These are phyloP conservation scores for Penicillium decumbens DNA, from an alignment of 2,329 filamentous ascomycete genomes.

Conservation along the genomic window DNA sequence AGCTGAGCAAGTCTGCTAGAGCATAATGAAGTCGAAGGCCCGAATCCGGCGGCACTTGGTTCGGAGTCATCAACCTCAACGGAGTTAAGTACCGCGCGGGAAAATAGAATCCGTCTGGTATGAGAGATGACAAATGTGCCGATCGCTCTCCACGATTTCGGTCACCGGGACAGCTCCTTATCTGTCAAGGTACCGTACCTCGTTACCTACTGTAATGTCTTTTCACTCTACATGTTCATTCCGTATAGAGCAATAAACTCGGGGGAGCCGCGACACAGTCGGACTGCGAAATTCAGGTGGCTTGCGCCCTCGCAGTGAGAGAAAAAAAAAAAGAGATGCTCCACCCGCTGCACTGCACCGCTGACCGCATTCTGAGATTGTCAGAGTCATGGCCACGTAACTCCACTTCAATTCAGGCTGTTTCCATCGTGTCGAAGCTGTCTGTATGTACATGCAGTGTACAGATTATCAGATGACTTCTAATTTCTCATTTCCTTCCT, in stretches of 20 bases:
- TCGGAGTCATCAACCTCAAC: conserved; percentile 7
- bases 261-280: conserved; percentile 7
- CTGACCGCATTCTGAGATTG: conserved; percentile 7
- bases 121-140: conserved; percentile 33
- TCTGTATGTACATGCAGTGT: conserved; percentile 4
- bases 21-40: conserved; percentile 18
- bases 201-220: neutral
- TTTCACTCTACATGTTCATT: neutral
- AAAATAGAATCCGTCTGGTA: conserved; percentile 37
- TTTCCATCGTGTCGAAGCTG: conserved; percentile 7
- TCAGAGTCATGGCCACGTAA: conserved; percentile 2
- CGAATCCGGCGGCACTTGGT: conserved; percentile 24
- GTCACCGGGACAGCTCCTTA: conserved; percentile 24
- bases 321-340: neutral
- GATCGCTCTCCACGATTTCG: conserved; percentile 33
- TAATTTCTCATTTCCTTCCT: neutral
- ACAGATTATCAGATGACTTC: conserved; percentile 15
- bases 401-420: conserved; percentile 16
- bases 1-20: neutral
- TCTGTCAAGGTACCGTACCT: conserved; percentile 13
- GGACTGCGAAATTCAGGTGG: conserved; percentile 7
- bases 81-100: conserved; percentile 21
- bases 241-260: neutral
- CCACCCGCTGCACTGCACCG: neutral
- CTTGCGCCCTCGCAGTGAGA: neutral